Percentiles rank a stretch among this genome's conserved stretches.
These are phyloP conservation scores for Rhizomucor pusillus DNA, from an alignment of 371 early-diverging fungal species.

Conservation along the genomic window DNA sequence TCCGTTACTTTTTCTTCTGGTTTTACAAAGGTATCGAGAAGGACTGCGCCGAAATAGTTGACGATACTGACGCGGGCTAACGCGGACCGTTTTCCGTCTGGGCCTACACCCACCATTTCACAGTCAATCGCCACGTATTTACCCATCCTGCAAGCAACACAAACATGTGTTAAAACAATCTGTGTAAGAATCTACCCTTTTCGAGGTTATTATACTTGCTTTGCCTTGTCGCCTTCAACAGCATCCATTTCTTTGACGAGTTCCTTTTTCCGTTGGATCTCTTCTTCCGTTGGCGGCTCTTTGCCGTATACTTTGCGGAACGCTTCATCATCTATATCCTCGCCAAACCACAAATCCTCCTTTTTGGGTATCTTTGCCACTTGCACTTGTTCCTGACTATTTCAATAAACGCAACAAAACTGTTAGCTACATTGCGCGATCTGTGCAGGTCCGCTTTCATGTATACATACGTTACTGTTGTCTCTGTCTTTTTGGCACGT, in stretches of 20 bases:
- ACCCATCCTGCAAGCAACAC: constrained; percentile 47
- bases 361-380: constrained; percentile 31
- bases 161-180: background rate
- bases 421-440: background rate
- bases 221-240: constrained; percentile 39
- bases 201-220: constrained; percentile 22
- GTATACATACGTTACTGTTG: background rate
- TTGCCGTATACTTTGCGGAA: constrained; percentile 47
- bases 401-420: background rate
- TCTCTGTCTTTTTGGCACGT: constrained; percentile 8
- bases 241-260: constrained; percentile 36
- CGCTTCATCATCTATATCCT: constrained; percentile 56
- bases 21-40: constrained; percentile 85
- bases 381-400: constrained; percentile 8
- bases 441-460: background rate
- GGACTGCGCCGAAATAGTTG: constrained; percentile 85
- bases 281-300: constrained; percentile 6
- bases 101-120: constrained; percentile 98
- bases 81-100: constrained; percentile 73
- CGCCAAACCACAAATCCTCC: constrained; percentile 58
- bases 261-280: constrained; percentile 20
- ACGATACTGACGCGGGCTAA: constrained; percentile 92
- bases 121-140: constrained; percentile 95
- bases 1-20: constrained; percentile 87
- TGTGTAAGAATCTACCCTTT: background rate